Evolutionary conservation across 2,329 filamentous ascomycete genomes (phyloP).

Genomic region (Coniosporium tulheliwenetii): DNA sequence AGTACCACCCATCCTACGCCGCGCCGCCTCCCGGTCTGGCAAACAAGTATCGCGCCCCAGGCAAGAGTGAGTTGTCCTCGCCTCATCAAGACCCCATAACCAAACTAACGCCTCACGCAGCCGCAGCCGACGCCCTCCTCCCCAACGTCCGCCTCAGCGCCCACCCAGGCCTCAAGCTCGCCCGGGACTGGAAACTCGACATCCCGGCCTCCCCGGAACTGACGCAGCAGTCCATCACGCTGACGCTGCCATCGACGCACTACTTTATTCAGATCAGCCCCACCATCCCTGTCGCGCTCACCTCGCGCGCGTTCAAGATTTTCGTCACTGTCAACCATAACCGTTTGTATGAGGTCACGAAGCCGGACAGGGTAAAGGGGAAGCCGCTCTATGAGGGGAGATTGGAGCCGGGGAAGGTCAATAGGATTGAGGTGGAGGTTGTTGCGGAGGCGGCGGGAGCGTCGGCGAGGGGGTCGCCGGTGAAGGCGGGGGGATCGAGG

Average conservation of each 20-base stretch:
- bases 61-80: constrained; percentile 2
- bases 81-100: constrained; percentile 5
- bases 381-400: constrained; percentile 62
- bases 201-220: constrained; percentile 50
- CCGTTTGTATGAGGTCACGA: constrained; percentile 38
- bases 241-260: constrained; percentile 52
- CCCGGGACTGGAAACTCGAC: constrained; percentile 44
- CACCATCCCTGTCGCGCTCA: constrained; percentile 45
- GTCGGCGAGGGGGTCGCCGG: constrained; percentile 16
- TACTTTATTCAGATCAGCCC: constrained; percentile 58
- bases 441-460: constrained; percentile 37
- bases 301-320: constrained; percentile 58
- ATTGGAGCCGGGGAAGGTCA: constrained; percentile 54
- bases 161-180: constrained; percentile 47
- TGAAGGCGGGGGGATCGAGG: constrained; percentile 43
- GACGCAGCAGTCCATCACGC: constrained; percentile 55
- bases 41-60: constrained; percentile 14
- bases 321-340: constrained; percentile 58
- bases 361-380: constrained; percentile 27
- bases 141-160: constrained; percentile 49
- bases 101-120: constrained; percentile 20
- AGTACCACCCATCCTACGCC: constrained; percentile 12
- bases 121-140: constrained; percentile 47
- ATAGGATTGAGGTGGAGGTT: constrained; percentile 63
- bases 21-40: constrained; percentile 5